Conservation (phyloP, 2,329 filamentous ascomycete genomes). For the Aspergillus aculeatus region DNA sequence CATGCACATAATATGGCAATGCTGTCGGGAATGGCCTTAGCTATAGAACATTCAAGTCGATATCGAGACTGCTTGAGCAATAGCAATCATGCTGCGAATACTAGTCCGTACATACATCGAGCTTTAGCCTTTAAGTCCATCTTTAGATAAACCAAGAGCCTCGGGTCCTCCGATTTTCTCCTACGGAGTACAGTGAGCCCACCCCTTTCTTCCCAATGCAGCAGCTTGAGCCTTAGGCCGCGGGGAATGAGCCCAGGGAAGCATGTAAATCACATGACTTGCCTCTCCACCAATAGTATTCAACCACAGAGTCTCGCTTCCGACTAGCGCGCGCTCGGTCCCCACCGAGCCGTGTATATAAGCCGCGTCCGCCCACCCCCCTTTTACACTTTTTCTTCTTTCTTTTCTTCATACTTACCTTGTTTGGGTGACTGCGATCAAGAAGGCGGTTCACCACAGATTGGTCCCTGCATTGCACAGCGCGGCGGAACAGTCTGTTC, state of each 20-base stretch:
- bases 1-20: conserved; percentile 2
- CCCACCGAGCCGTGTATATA: conserved; percentile 19
- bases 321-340: conserved; percentile 12
- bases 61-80: background rate
- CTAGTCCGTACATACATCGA: background rate
- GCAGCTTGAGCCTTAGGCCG: too few relatives aligned
- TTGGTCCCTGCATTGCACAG: conserved; percentile 59
- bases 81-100: background rate
- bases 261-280: background rate
- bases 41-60: background rate
- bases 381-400: conserved; percentile 34
- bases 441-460: conserved; percentile 46
- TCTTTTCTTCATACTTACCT: conserved; percentile 54
- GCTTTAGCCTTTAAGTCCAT: background rate
- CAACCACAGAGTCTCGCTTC: conserved; percentile 14
- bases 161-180: too few relatives aligned
- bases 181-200: too few relatives aligned
- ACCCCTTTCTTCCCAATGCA: too few relatives aligned
- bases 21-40: background rate
- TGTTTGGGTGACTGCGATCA: conserved; percentile 51
- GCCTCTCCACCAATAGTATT: conserved; percentile 7
- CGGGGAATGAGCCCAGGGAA: background rate
- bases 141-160: too few relatives aligned
- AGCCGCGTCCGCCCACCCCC: conserved; percentile 4
- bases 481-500: conserved; percentile 49